phyloP scores from a whole-genome alignment of 2,329 filamentous ascomycete genomes.

The Hypoxylon sp. region DNA sequence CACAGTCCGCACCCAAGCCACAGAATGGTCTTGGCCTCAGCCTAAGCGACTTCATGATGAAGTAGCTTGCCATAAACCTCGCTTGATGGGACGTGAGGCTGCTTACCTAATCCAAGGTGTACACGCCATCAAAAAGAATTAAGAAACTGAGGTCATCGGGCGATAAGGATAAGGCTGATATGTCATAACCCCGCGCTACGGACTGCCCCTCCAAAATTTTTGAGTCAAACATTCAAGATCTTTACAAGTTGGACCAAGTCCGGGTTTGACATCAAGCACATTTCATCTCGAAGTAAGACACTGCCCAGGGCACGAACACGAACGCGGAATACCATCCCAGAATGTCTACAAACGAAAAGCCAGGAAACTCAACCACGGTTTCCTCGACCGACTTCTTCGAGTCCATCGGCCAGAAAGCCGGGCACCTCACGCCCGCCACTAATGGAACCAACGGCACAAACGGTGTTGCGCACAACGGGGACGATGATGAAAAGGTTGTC shows the following conservation, averaged over 20 bases:
- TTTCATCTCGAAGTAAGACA: neutral
- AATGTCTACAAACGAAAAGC: constrained; percentile 54
- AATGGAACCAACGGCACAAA: constrained; percentile 44
- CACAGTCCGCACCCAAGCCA: constrained; percentile 49
- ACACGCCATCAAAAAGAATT: too few species aligned
- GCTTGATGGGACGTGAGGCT: constrained; percentile 6
- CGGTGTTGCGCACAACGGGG: constrained; percentile 37
- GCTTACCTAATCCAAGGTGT: too few species aligned
- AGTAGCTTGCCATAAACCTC: constrained; percentile 35
- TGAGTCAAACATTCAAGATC: constrained; percentile 21
- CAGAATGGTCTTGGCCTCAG: constrained; percentile 54
- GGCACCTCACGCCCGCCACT: constrained; percentile 55
- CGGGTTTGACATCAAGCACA: neutral
- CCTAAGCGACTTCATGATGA: constrained; percentile 64
- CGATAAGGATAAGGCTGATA: constrained; percentile 36
- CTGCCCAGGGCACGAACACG: neutral
- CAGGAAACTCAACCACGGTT: constrained; percentile 46
- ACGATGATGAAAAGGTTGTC: constrained; percentile 63
- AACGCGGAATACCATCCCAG: constrained; percentile 31
- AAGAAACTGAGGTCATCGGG: too few species aligned
- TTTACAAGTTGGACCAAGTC: neutral
- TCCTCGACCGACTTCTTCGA: constrained; percentile 63
- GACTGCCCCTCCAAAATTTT: constrained; percentile 52
- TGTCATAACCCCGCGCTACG: constrained; percentile 52
- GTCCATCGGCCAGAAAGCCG: constrained; percentile 68